Conservation (phyloP, 2,329 filamentous ascomycete genomes). For the Exophiala mesophila region DNA sequence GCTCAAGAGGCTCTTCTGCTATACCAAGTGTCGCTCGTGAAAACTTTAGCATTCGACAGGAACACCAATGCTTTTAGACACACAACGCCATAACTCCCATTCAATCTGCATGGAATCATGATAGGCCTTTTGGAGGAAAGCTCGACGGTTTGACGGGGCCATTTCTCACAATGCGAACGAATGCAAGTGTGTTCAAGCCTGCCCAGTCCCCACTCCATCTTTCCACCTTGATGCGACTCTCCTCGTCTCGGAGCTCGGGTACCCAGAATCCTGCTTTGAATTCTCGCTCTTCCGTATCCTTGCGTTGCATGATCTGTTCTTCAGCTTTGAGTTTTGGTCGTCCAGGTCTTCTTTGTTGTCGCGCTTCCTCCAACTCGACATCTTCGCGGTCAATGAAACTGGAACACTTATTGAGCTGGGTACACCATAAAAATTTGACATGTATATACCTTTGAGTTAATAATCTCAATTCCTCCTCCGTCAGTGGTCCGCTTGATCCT, state of each 20-base stretch:
- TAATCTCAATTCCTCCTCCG: slow-evolving; percentile 37
- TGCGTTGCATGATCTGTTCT: slow-evolving; percentile 68
- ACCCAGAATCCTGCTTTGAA: slow-evolving; percentile 74
- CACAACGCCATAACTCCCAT: too few relatives aligned
- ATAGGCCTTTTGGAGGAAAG: slow-evolving; percentile 67
- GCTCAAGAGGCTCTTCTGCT: too few relatives aligned
- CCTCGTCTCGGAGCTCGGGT: slow-evolving; percentile 67
- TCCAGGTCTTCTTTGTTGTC: slow-evolving; percentile 72
- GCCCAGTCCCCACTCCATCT: slow-evolving; percentile 83
- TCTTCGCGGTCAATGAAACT: slow-evolving; percentile 37
- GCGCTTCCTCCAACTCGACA: slow-evolving; percentile 35
- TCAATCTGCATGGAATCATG: too few relatives aligned
- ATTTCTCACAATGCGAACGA: slow-evolving; percentile 65
- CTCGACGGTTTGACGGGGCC: slow-evolving; percentile 63
- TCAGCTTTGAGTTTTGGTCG: slow-evolving; percentile 73
- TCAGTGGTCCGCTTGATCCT: slow-evolving; percentile 31
- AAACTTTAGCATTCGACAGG: too few relatives aligned
- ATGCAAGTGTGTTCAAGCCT: slow-evolving; percentile 68
- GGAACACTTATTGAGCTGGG: slow-evolving; percentile 10
- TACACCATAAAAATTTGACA: background rate
- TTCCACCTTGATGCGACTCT: slow-evolving; percentile 61
- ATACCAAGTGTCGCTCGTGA: too few relatives aligned
- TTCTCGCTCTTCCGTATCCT: slow-evolving; percentile 69
- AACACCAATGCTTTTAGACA: too few relatives aligned
- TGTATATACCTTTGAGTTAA: slow-evolving; percentile 55